Percentiles rank a stretch among this genome's conserved stretches.
Conservation (phyloP, 352 stramenopile species). For the Bremia lactucae region DNA sequence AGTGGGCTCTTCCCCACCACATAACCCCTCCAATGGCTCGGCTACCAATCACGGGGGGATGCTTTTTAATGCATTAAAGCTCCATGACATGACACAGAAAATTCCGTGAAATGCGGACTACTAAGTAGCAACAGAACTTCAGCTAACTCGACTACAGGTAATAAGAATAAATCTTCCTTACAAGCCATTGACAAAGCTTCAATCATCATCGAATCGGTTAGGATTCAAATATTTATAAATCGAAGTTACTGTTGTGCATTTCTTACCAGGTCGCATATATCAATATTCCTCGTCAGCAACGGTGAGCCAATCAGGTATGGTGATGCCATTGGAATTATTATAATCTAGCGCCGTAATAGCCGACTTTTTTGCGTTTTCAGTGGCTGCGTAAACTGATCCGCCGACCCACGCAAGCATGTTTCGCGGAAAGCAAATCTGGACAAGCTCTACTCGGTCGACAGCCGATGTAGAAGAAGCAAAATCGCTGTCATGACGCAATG, state of each 20-base stretch:
- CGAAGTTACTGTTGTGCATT: too few relatives aligned
- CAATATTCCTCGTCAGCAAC: slow-evolving; percentile 34
- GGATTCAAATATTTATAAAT: background rate
- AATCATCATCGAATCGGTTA: too few relatives aligned
- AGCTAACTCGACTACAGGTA: slow-evolving; percentile 1
- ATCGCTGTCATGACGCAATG: slow-evolving; percentile 30
- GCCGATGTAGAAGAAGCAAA: slow-evolving; percentile 21
- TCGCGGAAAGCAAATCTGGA: slow-evolving; percentile 46
- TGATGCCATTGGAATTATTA: slow-evolving; percentile 18
- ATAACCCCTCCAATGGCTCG: slow-evolving; percentile 51
- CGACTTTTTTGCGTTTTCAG: slow-evolving; percentile 26
- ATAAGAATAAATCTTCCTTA: slow-evolving; percentile 8
- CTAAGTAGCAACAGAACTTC: slow-evolving; percentile 17
- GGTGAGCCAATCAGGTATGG: slow-evolving; percentile 52
- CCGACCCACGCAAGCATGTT: slow-evolving; percentile 75
- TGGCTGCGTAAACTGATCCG: slow-evolving; percentile 64
- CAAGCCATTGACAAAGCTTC: too few relatives aligned
- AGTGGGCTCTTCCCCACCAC: slow-evolving; percentile 70
- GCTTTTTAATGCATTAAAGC: slow-evolving; percentile 63
- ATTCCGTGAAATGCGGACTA: slow-evolving; percentile 47
- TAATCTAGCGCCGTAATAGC: slow-evolving; percentile 55
- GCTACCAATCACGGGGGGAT: slow-evolving; percentile 51
- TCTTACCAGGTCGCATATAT: too few relatives aligned
- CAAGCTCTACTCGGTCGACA: slow-evolving; percentile 27
- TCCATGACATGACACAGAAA: slow-evolving; percentile 67